These are phyloP conservation scores for Arthrobotrys sinensis DNA, from an alignment of 2,329 filamentous ascomycete species.

Conservation along the genomic window DNA sequence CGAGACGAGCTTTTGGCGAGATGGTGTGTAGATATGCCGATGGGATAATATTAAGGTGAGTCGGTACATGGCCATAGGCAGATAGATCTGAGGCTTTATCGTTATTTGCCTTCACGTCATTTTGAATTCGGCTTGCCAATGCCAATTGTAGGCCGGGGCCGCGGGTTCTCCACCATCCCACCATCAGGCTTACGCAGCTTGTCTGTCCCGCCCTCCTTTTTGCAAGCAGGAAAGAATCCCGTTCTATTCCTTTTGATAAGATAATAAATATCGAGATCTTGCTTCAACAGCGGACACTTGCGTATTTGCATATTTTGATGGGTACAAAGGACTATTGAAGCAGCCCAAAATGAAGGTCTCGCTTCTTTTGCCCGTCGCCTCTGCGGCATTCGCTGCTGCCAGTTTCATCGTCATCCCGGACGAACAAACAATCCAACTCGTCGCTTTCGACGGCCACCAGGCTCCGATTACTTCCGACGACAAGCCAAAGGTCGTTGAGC, in stretches of 20 bases:
- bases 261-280: slow-evolving; percentile 26
- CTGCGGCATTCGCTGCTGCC: slow-evolving; percentile 51
- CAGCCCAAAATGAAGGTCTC: slow-evolving; percentile 56
- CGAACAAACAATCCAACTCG: slow-evolving; percentile 35
- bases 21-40: neutral
- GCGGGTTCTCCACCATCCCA: slow-evolving; percentile 22
- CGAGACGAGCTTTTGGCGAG: slow-evolving; percentile 2
- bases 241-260: slow-evolving; percentile 15
- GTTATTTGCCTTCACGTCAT: slow-evolving; percentile 27
- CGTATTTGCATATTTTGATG: neutral
- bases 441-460: slow-evolving; percentile 40
- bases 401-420: slow-evolving; percentile 47
- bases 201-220: slow-evolving; percentile 1
- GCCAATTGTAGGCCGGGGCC: slow-evolving; percentile 3
- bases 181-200: slow-evolving; percentile 19
- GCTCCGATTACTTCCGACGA: slow-evolving; percentile 51
- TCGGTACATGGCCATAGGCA: neutral
- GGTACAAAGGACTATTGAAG: neutral
- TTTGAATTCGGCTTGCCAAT: slow-evolving; percentile 1
- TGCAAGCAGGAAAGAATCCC: neutral
- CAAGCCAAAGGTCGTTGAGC: slow-evolving; percentile 9
- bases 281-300: neutral
- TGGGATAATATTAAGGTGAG: neutral
- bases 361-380: slow-evolving; percentile 53
- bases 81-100: neutral